Conservation (phyloP, 2,329 filamentous ascomycete species). For the Lecanicillium sp. region DNA sequence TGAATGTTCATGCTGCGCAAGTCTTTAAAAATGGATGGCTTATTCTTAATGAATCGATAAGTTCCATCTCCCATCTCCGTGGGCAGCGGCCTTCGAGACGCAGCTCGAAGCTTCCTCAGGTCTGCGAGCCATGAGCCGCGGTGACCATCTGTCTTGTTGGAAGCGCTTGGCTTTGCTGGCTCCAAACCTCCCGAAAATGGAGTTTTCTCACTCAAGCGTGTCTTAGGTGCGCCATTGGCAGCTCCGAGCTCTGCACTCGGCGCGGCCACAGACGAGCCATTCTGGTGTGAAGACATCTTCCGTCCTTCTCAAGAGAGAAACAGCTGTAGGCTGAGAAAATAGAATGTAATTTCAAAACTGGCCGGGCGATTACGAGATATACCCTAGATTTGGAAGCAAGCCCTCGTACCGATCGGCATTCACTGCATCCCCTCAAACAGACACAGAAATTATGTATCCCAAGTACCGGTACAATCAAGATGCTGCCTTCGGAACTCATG, state of each 20-base stretch:
- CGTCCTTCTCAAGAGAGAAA: not conserved
- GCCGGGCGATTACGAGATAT: no score
- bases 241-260: not conserved
- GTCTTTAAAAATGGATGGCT: slow-evolving; percentile 26
- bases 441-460: no score
- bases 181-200: no score
- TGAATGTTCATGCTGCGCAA: slow-evolving; percentile 5
- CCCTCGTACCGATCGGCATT: no score
- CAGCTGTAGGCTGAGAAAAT: not conserved
- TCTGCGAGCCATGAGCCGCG: slow-evolving; percentile 19
- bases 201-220: not conserved
- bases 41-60: slow-evolving; percentile 43
- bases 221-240: not conserved
- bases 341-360: no score
- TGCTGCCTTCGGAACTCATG: no score
- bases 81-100: slow-evolving; percentile 56
- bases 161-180: not conserved
- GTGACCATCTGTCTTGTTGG: not conserved
- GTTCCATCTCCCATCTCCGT: slow-evolving; percentile 58
- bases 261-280: not conserved
- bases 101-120: slow-evolving; percentile 31
- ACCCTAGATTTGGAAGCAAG: no score
- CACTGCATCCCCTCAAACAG: no score
- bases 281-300: not conserved
- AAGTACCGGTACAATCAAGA: not conserved